Evolutionary conservation across 2,329 filamentous ascomycete genomes (phyloP).

Genomic region (Curvularia sp.): DNA sequence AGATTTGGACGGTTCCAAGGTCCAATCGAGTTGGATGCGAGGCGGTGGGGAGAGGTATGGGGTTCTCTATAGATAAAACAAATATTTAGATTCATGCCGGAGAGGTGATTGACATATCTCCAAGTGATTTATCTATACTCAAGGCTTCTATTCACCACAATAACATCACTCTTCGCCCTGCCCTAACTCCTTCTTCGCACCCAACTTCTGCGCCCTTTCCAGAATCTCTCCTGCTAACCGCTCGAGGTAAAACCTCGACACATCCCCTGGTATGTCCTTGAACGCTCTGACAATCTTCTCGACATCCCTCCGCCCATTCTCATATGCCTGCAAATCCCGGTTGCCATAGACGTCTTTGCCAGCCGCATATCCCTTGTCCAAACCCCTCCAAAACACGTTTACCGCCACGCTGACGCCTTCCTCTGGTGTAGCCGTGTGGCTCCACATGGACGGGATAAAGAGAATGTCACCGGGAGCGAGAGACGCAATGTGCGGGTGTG

Average conservation of each 20-base stretch:
- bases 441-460: slow-evolving; percentile 83
- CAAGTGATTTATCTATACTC: neutral
- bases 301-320: slow-evolving; percentile 78
- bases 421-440: slow-evolving; percentile 71
- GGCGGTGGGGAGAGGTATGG: slow-evolving; percentile 68
- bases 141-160: neutral
- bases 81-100: neutral
- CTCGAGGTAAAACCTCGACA: slow-evolving; percentile 76
- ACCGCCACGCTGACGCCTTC: slow-evolving; percentile 72
- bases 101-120: neutral
- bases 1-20: slow-evolving; percentile 70
- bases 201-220: slow-evolving; percentile 43
- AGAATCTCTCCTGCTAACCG: slow-evolving; percentile 74
- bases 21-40: slow-evolving; percentile 64
- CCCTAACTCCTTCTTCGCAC: neutral
- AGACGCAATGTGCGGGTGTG: slow-evolving; percentile 71
- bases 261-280: slow-evolving; percentile 68
- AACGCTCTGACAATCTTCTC: slow-evolving; percentile 71
- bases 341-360: slow-evolving; percentile 90
- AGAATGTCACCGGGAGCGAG: slow-evolving; percentile 77
- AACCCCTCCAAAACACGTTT: slow-evolving; percentile 86
- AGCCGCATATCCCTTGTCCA: slow-evolving; percentile 71
- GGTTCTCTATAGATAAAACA: slow-evolving; percentile 9
- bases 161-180: neutral
- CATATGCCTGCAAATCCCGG: slow-evolving; percentile 82